A percentile compares a stretch with the other conserved stretches of the same genome.
These are phyloP conservation scores for Amaranthus cruentus DNA, from an alignment of 148 eudicot species.

Conservation along the genomic window DNA sequence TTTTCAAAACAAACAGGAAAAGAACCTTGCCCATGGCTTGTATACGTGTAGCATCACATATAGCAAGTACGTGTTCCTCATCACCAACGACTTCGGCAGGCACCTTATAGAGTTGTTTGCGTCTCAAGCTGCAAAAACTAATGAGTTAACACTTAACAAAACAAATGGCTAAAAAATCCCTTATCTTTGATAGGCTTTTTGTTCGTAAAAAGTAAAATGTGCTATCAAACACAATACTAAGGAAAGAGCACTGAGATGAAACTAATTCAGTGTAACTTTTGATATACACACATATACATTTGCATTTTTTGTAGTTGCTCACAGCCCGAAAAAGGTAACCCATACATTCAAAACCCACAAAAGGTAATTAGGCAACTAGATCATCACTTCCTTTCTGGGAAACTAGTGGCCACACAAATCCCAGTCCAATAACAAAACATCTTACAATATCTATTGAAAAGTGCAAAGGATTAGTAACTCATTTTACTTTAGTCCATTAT, in stretches of 20 bases:
- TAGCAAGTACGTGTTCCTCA: slow-evolving; percentile 67
- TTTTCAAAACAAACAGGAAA: neutral
- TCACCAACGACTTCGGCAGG: slow-evolving; percentile 64
- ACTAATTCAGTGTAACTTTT: neutral
- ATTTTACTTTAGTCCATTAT: no score
- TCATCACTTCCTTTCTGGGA: no score
- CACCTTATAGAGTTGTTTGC: slow-evolving; percentile 69
- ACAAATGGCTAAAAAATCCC: neutral
- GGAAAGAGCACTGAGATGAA: slow-evolving; percentile 9
- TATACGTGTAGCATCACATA: slow-evolving; percentile 48
- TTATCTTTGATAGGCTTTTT: neutral
- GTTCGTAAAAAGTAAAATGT: neutral
- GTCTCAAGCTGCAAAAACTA: slow-evolving; percentile 59
- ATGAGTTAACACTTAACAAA: neutral
- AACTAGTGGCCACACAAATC: no score
- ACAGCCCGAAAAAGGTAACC: no score
- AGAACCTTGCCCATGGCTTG: slow-evolving; percentile 45
- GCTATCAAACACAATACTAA: neutral
- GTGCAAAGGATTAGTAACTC: no score
- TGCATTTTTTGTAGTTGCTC: no score
- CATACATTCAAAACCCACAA: no score
- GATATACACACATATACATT: no score
- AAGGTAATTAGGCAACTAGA: no score
- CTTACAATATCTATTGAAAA: no score
- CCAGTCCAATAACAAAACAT: no score